Evolutionary conservation across 2,329 filamentous ascomycete species (phyloP).

Genomic region (Epichloe sp.): DNA sequence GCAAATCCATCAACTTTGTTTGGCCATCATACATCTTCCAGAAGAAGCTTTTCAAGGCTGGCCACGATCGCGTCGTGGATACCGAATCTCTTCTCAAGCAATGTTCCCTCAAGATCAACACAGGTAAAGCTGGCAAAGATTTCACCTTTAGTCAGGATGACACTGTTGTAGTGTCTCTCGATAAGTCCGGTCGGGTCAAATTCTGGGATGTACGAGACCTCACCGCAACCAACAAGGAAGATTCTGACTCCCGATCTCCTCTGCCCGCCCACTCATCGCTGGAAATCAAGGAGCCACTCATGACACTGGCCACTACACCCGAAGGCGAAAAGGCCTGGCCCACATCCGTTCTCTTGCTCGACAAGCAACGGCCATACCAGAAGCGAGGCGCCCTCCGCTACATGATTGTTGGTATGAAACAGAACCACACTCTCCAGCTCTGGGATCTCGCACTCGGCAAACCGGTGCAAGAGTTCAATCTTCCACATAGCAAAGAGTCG

Average conservation of each 20-base stretch:
- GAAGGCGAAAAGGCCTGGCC: constrained; percentile 92
- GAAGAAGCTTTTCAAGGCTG: constrained; percentile 49
- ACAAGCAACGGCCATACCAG: constrained; percentile 87
- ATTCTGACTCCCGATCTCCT: constrained; percentile 35
- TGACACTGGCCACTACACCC: constrained; percentile 76
- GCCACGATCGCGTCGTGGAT: constrained; percentile 59
- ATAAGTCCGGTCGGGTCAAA: constrained; percentile 91
- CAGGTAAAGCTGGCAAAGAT: constrained; percentile 95
- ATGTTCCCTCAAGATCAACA: constrained; percentile 84
- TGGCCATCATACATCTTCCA: constrained; percentile 52
- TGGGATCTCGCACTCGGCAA: constrained; percentile 96
- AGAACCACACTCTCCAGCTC: constrained; percentile 95
- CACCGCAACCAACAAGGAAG: constrained; percentile 40
- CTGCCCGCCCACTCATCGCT: constrained; percentile 44
- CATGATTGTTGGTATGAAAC: constrained; percentile 95
- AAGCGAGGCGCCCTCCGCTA: constrained; percentile 86
- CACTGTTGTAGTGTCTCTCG: constrained; percentile 82
- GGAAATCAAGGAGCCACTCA: constrained; percentile 74
- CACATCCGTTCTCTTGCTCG: constrained; percentile 87
- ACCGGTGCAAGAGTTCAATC: constrained; percentile 91
- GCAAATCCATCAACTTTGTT: constrained; percentile 90
- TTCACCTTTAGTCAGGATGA: constrained; percentile 98
- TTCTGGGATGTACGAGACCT: constrained; percentile 95
- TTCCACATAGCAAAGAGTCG: constrained; percentile 90
- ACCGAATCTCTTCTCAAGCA: constrained; percentile 79